Conservation (phyloP, 148 eudicot species). For the Nepenthes mirabilis region DNA sequence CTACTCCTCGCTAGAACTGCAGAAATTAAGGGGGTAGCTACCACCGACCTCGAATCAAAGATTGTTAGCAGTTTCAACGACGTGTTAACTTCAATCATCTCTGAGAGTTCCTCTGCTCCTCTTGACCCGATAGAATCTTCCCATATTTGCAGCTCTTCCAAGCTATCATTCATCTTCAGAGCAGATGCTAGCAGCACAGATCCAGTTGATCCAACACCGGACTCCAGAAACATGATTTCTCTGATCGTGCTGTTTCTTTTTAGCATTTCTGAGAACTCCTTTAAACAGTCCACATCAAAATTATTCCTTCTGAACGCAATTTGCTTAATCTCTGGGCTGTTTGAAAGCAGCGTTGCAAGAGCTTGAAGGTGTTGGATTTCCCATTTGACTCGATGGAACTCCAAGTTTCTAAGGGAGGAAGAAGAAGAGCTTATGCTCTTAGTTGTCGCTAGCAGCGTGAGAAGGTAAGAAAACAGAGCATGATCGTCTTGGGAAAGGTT, state of each 20-base stretch:
- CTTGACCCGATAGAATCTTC: constrained; percentile 69
- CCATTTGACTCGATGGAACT: constrained; percentile 74
- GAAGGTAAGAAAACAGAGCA: constrained; percentile 30
- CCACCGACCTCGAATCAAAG: constrained; percentile 45
- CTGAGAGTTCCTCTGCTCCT: constrained; percentile 84
- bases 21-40: constrained; percentile 67
- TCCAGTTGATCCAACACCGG: constrained; percentile 55
- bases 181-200: constrained; percentile 59
- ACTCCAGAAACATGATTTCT: constrained; percentile 55
- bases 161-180: constrained; percentile 43
- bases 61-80: constrained; percentile 51
- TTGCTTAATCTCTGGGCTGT: constrained; percentile 29
- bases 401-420: constrained; percentile 34
- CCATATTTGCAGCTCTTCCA: constrained; percentile 85
- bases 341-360: constrained; percentile 31
- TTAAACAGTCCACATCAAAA: constrained; percentile 39
- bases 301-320: constrained; percentile 42
- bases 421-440: not conserved
- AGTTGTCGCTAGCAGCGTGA: constrained; percentile 29
- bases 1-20: constrained; percentile 81
- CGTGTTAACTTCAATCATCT: constrained; percentile 78
- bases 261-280: constrained; percentile 41
- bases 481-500: constrained; percentile 31
- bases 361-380: constrained; percentile 31
- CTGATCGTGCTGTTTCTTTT: constrained; percentile 42